Evolutionary conservation across 202 grass and related monocot genomes (phyloP).

Genomic region (Zoysia matrella): DNA sequence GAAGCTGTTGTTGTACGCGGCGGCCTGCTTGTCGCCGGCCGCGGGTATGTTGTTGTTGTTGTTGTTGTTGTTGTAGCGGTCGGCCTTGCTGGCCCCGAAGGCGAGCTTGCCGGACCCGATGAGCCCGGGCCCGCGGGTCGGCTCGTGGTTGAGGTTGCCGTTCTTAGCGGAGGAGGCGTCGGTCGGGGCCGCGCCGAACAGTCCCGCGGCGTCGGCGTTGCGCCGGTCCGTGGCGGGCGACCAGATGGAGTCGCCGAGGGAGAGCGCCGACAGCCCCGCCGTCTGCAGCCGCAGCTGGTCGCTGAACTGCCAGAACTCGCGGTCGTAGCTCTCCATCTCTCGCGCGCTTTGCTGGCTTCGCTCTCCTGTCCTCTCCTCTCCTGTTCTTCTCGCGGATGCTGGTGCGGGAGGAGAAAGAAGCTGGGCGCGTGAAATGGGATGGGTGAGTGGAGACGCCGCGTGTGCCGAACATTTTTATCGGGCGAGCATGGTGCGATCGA

Average conservation of each 20-base stretch:
- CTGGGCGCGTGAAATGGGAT: not conserved
- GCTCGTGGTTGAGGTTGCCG: not conserved
- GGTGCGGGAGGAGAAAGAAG: too few relatives aligned
- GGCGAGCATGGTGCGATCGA: too few relatives aligned
- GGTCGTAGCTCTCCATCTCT: constrained; percentile 56
- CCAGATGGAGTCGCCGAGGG: constrained; percentile 93
- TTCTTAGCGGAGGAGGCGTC: constrained; percentile 5
- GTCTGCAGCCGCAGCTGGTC: constrained; percentile 94
- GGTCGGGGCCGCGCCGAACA: not conserved
- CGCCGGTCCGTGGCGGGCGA: constrained; percentile 51
- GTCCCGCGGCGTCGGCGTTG: constrained; percentile 37
- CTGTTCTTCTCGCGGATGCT: not conserved
- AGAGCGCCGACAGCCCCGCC: constrained; percentile 70
- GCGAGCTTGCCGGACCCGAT: too few relatives aligned
- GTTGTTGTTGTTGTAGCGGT: constrained; percentile 22
- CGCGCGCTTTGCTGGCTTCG: too few relatives aligned
- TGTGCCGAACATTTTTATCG: too few relatives aligned
- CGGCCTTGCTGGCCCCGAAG: too few relatives aligned
- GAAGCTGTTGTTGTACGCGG: not conserved
- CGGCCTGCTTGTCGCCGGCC: not conserved
- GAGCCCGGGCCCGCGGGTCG: not conserved
- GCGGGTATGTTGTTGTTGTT: not conserved
- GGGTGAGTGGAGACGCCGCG: not conserved
- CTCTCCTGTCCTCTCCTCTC: not conserved
- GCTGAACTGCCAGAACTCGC: constrained; percentile 96